Evolutionary conservation across 2,329 filamentous ascomycete genomes (phyloP), one percentile per base, ranked within the genome.

Genomic region (Madurella fahalii): DNA sequence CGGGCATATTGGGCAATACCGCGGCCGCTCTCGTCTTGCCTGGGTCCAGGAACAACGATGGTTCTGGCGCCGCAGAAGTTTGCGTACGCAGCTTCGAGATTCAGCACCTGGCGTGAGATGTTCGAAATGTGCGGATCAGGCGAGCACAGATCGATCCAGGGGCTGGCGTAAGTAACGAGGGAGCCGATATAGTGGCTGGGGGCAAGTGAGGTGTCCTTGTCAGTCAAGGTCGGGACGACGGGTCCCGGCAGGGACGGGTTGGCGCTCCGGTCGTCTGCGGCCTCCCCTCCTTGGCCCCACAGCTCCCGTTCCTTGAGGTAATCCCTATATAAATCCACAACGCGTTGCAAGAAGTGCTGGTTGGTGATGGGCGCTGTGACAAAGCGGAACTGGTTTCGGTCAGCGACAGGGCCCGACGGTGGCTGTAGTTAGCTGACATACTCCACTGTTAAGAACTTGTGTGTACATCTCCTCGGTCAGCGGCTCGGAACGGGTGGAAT

Each of bases 91-190:
- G 97, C 81, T 69, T 99, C 94, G 40, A 96, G 79, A 68, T 91
- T 91, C 59, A 99, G 77, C 7, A 95, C 88, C 72, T 96, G 93
- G 43, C 89, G 84, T 37, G 93, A 96, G 55, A 97, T 80, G 68
- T 89, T 89, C 8, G 90, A 85, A 59, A 97, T 85, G 58, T 93
- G 72, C 7, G 91, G 89, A 69, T 96, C 87, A 1, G 84, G 74
- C 2, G 92, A 95, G 64, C 86, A 87, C 12, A 97, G 75, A 67
- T 97, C 92, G 61, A 96, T 93, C 93, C 93, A 97, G 5, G 90
- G 82, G 69, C 91, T 96, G n/a, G 84, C 84, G 54, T 87, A 86
- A 13, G 85, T 89, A 47, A 95, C 80, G 56, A 94, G 77, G 50
- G 91, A 88, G 59, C 84, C 84, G 57, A 91, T 83, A 58, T 80